Base-by-base conservation (phyloP, 2,329 filamentous ascomycete species). In the Aspergillus glaucus region DNA sequence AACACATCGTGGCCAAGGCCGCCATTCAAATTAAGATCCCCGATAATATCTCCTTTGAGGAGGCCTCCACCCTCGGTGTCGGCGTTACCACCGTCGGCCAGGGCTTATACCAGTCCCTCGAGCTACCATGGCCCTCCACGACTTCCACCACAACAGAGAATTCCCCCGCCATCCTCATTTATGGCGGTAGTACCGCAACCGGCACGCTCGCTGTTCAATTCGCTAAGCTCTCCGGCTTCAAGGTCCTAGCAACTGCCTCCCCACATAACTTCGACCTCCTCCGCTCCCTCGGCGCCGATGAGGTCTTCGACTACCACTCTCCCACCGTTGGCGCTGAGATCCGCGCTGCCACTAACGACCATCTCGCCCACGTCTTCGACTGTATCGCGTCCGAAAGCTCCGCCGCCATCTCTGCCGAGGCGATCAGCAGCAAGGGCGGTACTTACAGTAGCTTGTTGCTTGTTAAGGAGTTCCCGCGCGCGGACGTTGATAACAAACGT, bases 61-160 rank as follows among this genome's bases (percentile, higher is more conserved):
- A 77, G n/a, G 78, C 75, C 1, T 64, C 73, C 2, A 78, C 77
- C 1, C 58, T 79, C 3, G 73, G 75, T 2, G 67, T 77, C 1
- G 77, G 75, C 2, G 62, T 79, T 42, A 68, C 67, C 3, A 79
- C 77, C 4, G 71, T 76, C 7, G 76, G 70, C 0, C 77, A 79
- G 50, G 61, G 55, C 12, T 48, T 69, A 21, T 68, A 62, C 47
- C 61, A 67, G 47, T 49, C 39, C 28, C 36, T 60, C 22, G 34
- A 51, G n/a, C 50, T 65, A 3, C 46, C 45, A 12, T 48, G 57
- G 37, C 60, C 62, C 3, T 49, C 42, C n/a, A 46, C 58, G 1
- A 56, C 56, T 6, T 50, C 40, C 14, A 44, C 57, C 1, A 57
- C 56, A 5, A 50, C 54, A 2, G 54, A 54, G 15, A 44, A 47